These are phyloP conservation scores for Diaporthe australafricana DNA, from an alignment of 2,329 filamentous ascomycete species.

Conservation along the genomic window DNA sequence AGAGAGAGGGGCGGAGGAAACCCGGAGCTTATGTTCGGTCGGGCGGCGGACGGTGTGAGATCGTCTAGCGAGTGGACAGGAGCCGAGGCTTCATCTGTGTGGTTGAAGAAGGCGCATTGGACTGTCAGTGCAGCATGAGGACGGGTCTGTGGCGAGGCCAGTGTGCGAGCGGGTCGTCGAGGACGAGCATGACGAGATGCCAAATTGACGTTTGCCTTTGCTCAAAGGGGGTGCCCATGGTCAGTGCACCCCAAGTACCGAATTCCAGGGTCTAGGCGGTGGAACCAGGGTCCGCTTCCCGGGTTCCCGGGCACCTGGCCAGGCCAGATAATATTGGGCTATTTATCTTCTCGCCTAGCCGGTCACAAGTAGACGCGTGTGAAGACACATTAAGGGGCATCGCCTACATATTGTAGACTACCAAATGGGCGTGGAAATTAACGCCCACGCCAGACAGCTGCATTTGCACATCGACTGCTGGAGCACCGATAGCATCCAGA, in stretches of 20 bases:
- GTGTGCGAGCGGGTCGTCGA: not conserved
- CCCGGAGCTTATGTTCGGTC: not conserved
- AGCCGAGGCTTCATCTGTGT: slow-evolving; percentile 34
- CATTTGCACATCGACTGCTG: too few species aligned
- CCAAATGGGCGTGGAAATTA: not conserved
- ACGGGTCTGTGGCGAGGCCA: not conserved
- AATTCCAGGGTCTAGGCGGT: slow-evolving; percentile 10
- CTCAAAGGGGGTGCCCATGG: not conserved
- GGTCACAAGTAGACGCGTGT: not conserved
- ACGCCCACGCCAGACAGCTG: not conserved
- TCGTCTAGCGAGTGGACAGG: slow-evolving; percentile 14
- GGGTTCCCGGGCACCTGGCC: not conserved
- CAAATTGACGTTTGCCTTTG: slow-evolving; percentile 8
- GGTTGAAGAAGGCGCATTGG: slow-evolving; percentile 23
- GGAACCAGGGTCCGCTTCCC: slow-evolving; percentile 3
- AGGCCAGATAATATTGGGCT: not conserved
- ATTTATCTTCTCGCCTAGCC: not conserved
- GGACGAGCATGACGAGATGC: not conserved
- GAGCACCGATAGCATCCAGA: too few species aligned
- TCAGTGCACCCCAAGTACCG: slow-evolving; percentile 24
- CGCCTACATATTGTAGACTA: not conserved
- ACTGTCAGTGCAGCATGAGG: slow-evolving; percentile 17
- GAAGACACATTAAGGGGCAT: not conserved
- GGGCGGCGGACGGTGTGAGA: slow-evolving; percentile 1
- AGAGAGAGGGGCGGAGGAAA: not conserved